phyloP scores from a whole-genome alignment of 1,139 yeast genomes.

The Kurtzmaniella quercitrusa region DNA sequence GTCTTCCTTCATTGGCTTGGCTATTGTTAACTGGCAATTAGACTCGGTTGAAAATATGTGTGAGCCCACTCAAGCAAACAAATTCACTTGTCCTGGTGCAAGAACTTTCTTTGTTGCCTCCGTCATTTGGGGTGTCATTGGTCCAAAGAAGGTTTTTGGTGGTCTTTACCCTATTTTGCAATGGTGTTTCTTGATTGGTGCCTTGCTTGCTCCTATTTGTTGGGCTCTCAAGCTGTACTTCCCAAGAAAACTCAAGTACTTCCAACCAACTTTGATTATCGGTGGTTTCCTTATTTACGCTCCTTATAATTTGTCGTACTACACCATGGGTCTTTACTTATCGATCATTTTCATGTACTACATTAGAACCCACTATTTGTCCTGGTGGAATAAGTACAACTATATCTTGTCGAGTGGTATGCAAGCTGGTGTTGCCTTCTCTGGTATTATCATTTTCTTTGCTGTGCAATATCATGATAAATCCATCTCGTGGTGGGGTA shows the following conservation, averaged over 20 bases:
- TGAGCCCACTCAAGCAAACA: conserved; percentile 27
- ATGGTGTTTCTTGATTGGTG: conserved; percentile 56
- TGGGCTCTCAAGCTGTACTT: conserved; percentile 36
- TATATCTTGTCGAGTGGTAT: conserved; percentile 51
- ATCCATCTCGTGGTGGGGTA: conserved; percentile 55
- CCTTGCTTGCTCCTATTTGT: conserved; percentile 40
- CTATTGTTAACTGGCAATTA: conserved; percentile 51
- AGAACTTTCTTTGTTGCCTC: conserved; percentile 48
- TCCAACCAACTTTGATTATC: conserved; percentile 42
- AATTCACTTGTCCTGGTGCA: conserved; percentile 48
- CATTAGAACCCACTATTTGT: conserved; percentile 36
- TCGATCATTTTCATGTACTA: conserved; percentile 43
- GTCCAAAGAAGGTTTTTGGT: conserved; percentile 56
- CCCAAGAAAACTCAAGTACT: conserved; percentile 22
- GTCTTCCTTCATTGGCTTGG: conserved; percentile 47
- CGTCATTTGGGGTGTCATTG: conserved; percentile 66
- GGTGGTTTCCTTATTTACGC: conserved; percentile 39
- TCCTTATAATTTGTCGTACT: conserved; percentile 49
- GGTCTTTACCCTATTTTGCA: conserved; percentile 45
- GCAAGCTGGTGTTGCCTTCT: conserved; percentile 53
- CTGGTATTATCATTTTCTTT: conserved; percentile 49
- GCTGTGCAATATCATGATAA: conserved; percentile 44
- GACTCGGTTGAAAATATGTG: conserved; percentile 42
- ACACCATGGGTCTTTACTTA: conserved; percentile 37
- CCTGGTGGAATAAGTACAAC: conserved; percentile 58